Evolutionary conservation across 2,329 filamentous ascomycete species (phyloP), one percentile per base, ranked within the genome.

Genomic region (Ilyonectria destructans): DNA sequence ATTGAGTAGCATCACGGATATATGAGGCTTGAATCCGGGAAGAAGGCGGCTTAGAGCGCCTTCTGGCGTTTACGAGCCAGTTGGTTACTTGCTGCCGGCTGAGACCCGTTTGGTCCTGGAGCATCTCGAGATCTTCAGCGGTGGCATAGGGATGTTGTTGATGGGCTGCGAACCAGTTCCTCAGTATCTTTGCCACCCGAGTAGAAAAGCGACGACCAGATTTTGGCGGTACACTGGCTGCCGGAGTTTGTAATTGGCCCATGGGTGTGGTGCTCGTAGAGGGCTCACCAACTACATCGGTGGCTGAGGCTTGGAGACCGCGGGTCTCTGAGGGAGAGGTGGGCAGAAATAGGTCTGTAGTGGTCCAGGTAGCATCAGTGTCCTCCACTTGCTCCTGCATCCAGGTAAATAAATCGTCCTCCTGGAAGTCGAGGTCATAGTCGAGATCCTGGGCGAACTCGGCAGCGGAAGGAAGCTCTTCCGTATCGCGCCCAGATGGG

Each of bases 21-120:
- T 58, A 46, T 3, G 51, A 31, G 7, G 62, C 31, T 23, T 23
- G 21, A 23, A 23, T 23, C 21, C 21, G 21, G 21, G 21, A 23
- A 0, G 35, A 17, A 1, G 33, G 57, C 0, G 66, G 57, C 82
- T 96, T 97, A 72, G 92, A 90, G 67, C 94, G 87, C 58, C 94
- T 89, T 29, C 94, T 89, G 37, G 93, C 93, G 79, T 97, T 97
- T 62, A 94, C 93, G 45, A 97, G 88, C 94, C 94, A 97, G 77
- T 96, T 97, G 6, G 90, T 89, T 66, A 97, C 94, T 77, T 97
- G 94, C 6, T 87, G 91, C 73, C 92, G 89, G 77, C 88, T 94
- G 19, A 97, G 85, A 2, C 93, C 93, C 0, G 94, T 97, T 71
- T 91, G 87, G 52, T 87, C 85, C 78, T 93, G 90, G 13, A 97